phyloP scores from a whole-genome alignment of 805 yeast species.

The Zygoascus tannicola region DNA sequence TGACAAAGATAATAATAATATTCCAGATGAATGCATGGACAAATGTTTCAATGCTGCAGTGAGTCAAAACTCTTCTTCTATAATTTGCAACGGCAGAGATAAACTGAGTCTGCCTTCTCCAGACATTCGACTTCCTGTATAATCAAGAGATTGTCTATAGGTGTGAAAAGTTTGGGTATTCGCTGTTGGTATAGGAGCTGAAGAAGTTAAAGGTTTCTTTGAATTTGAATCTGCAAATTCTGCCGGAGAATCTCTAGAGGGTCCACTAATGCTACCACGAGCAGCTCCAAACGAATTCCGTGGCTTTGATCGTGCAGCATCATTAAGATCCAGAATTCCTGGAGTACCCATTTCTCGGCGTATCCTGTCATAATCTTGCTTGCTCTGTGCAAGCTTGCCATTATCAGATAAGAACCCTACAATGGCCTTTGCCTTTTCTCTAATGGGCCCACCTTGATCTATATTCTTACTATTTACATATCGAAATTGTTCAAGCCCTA shows the following conservation, averaged over 20 bases:
- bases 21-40: no score
- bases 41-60: no score
- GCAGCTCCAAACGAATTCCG: background rate
- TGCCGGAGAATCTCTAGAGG: no score
- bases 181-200: background rate
- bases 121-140: background rate
- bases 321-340: constrained; percentile 18
- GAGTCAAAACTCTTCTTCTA: constrained; percentile 14
- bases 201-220: background rate
- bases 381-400: constrained; percentile 20
- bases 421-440: constrained; percentile 24
- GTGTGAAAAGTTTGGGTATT: background rate
- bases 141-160: background rate
- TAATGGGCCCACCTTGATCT: constrained; percentile 25
- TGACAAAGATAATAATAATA: no score
- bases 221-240: background rate
- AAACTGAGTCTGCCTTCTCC: constrained; percentile 13
- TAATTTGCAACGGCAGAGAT: constrained; percentile 15
- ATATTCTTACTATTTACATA: constrained; percentile 44
- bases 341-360: constrained; percentile 24
- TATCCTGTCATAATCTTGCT: constrained; percentile 20
- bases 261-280: background rate
- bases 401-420: constrained; percentile 22
- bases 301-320: constrained; percentile 1
- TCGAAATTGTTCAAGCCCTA: constrained; percentile 82